Base-by-base conservation (phyloP, 2,329 filamentous ascomycete species). In the Aspergillus aculeatus region DNA sequence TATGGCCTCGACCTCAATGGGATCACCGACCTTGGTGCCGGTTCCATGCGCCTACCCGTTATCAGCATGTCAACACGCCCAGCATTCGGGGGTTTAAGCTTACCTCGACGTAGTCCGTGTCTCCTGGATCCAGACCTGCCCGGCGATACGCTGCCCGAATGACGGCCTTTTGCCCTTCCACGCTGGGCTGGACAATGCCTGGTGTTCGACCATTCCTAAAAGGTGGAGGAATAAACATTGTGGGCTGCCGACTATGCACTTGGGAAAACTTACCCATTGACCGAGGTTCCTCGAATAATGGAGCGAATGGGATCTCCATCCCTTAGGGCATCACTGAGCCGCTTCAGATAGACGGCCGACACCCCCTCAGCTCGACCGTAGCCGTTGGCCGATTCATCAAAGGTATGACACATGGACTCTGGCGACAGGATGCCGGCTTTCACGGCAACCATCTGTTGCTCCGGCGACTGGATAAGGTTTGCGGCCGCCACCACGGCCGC, bases 71-170 rank as follows among this genome's bases (percentile, higher is more conserved):
- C 7, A 26, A 9, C 26, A 26, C 26, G 26, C 10, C 75, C 75
- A 23, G 70, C 71, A 5, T 63, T 64, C 0, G 74, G 76, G 4
- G 0, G 80, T 81, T 31, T 78, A 78, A 56, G 79, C 1, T 71
- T 71, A 57, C 81, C 77, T 35, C 32, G 6, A 80, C 74, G 61
- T 74, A 81, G 0, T 65, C 65, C 19, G 66, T 65, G 5, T 58
- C 32, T 0, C 60, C 49, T 1, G 68, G 68, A 52, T 77, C 71
- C 1, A 80, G 68, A 1, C 73, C 71, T 14, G 77, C 76, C 16
- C 68, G 62, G 14, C 64, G 54, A 63, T 81, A 81, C 0, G 73
- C 71, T 10, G 67, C 60, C 4, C 70, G 67, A 47, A 81, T 79
- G 14, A 78, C 65, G 6, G 63, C 66, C 19, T 71, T 70, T 61